These are phyloP conservation scores for Arthrobotrys conoides DNA, from an alignment of 2,329 filamentous ascomycete species.

Conservation along the genomic window DNA sequence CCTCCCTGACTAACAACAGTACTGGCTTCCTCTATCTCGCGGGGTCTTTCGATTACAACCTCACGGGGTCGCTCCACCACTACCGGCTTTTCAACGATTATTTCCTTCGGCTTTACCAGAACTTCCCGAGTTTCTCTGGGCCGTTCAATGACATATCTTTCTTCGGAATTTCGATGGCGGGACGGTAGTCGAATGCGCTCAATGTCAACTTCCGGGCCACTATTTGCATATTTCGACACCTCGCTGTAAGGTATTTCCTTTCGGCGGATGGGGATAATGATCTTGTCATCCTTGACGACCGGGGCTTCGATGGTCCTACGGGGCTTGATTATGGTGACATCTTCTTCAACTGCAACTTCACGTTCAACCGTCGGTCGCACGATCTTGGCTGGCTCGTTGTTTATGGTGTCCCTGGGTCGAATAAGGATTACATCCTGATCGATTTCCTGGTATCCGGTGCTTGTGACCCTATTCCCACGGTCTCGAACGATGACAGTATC, in stretches of 20 bases:
- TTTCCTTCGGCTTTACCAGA: not conserved
- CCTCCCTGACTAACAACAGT: conserved; percentile 30
- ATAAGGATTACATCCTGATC: conserved; percentile 56
- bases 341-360: conserved; percentile 38
- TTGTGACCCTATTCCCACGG: conserved; percentile 41
- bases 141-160: conserved; percentile 26
- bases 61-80: conserved; percentile 31
- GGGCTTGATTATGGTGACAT: conserved; percentile 44
- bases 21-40: conserved; percentile 50
- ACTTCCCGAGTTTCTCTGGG: not conserved
- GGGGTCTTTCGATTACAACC: conserved; percentile 34
- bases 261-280: conserved; percentile 55
- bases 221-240: conserved; percentile 46
- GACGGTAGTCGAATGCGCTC: conserved; percentile 21
- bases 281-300: conserved; percentile 27
- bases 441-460: conserved; percentile 48
- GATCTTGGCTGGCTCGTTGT: conserved; percentile 43
- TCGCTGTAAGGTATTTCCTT: conserved; percentile 47
- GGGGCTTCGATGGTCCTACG: conserved; percentile 20
- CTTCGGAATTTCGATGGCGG: not conserved
- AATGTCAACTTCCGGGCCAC: conserved; percentile 47
- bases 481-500: conserved; percentile 56
- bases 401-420: conserved; percentile 40
- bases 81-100: conserved; percentile 24
- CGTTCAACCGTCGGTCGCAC: conserved; percentile 33